These are phyloP conservation scores for Trametes coccinea DNA, from an alignment of 768 basidiomycete genomes.

Conservation along the genomic window DNA sequence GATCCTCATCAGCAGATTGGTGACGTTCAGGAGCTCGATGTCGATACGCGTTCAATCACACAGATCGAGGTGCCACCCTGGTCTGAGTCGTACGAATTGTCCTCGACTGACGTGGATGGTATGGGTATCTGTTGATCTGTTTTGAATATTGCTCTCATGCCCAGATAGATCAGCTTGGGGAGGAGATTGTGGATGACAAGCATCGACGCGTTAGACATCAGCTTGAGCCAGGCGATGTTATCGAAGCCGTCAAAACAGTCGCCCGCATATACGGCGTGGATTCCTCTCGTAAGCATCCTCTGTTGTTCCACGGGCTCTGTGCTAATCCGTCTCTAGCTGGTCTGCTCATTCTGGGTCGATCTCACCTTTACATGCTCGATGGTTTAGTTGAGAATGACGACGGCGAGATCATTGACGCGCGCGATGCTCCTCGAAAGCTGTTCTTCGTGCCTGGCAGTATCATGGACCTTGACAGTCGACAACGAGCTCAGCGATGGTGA, in stretches of 20 bases:
- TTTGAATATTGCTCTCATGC: constrained; percentile 1
- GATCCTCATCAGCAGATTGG: constrained; percentile 46
- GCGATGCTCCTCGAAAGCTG: constrained; percentile 78
- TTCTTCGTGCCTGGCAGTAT: constrained; percentile 86
- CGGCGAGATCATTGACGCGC: constrained; percentile 86
- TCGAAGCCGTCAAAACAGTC: constrained; percentile 84
- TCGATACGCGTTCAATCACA: constrained; percentile 49
- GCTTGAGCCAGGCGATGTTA: constrained; percentile 85
- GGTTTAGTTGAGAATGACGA: constrained; percentile 84
- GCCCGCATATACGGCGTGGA: constrained; percentile 89
- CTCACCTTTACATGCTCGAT: constrained; percentile 88
- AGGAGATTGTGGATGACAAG: constrained; percentile 86
- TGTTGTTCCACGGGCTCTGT: not conserved
- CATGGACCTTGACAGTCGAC: constrained; percentile 76
- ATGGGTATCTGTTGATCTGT: not conserved
- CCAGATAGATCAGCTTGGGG: constrained; percentile 55
- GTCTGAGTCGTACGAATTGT: constrained; percentile 71
- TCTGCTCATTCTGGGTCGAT: constrained; percentile 81
- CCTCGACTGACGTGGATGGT: constrained; percentile 66
- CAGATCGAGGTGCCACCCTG: constrained; percentile 70
- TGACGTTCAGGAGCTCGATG: constrained; percentile 52
- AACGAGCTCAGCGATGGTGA: constrained; percentile 82
- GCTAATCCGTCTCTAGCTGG: constrained; percentile 54
- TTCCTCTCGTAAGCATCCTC: constrained; percentile 71
- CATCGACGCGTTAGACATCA: constrained; percentile 85